phyloP scores from a whole-genome alignment of 1,139 yeast genomes.

The Lipomyces yarrowii region DNA sequence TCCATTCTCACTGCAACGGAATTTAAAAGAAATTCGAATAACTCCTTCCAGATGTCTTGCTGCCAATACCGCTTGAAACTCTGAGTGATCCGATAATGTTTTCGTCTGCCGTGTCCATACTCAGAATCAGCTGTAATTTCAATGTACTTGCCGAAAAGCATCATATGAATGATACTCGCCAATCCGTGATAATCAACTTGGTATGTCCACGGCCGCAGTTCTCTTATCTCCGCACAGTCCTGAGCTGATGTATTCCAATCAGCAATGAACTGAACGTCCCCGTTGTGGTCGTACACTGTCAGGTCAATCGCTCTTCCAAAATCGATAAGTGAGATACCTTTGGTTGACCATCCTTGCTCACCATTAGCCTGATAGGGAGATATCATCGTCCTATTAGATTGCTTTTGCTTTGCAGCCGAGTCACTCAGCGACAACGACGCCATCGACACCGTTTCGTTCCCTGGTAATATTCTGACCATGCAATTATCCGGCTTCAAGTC shows the following conservation, averaged over 20 bases:
- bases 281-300: slow-evolving; percentile 51
- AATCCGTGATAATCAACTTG: slow-evolving; percentile 86
- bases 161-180: slow-evolving; percentile 72
- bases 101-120: slow-evolving; percentile 32
- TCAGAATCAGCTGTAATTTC: slow-evolving; percentile 44
- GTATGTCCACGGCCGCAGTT: slow-evolving; percentile 67
- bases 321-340: slow-evolving; percentile 72
- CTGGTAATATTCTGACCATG: slow-evolving; percentile 62
- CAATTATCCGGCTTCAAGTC: slow-evolving; percentile 87
- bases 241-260: slow-evolving; percentile 69
- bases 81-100: slow-evolving; percentile 47
- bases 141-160: slow-evolving; percentile 64
- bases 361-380: slow-evolving; percentile 45
- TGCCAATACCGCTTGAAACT: slow-evolving; percentile 80
- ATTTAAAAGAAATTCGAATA: slow-evolving; percentile 68
- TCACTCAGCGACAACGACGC: slow-evolving; percentile 15
- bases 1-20: slow-evolving; percentile 46
- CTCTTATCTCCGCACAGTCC: slow-evolving; percentile 76
- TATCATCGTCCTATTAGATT: background rate
- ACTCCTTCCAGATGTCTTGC: slow-evolving; percentile 64
- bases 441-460: slow-evolving; percentile 9
- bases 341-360: slow-evolving; percentile 53
- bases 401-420: background rate
- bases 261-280: slow-evolving; percentile 56
- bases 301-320: slow-evolving; percentile 84